Evolutionary conservation across 768 basidiomycete genomes (phyloP), one percentile per base, ranked within the genome.

Genomic region (Leccinum subgranulosum): DNA sequence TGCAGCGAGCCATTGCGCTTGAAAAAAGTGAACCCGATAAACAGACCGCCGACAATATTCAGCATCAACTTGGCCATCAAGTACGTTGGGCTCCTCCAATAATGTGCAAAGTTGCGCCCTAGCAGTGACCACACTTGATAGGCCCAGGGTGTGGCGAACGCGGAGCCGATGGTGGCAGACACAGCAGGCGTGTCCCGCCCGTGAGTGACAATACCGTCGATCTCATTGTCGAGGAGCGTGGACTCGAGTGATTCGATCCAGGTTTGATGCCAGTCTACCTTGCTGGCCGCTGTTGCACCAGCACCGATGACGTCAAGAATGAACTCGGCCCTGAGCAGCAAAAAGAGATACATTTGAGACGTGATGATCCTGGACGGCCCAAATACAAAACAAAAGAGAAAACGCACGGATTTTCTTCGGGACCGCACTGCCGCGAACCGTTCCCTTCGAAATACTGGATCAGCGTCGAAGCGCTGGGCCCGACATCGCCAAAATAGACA

Each of bases 261-360:
- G n/a, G 80, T 68, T 6, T 79, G 71, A 50, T 81, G 77, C 88
- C 89, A 92, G 57, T 90, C 78, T 25, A 70, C 71, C 14, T 62
- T 61, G 54, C 78, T 83, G 15, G 78, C 75, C 1, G 84, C 81
- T 1, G 86, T 84, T 2, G 84, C 83, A 3, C 88, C 88, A 28
- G 89, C 87, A 17, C 88, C 89, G 56, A 90, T 90, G 47, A 84
- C 86, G 27, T 86, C 84, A 19, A 90, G 78, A 77, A 85, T 84
- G 58, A 79, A 85, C 59, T 85, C 84, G 28, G 84, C 84, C 41
- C 83, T 84, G 47, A 27, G 39, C 0, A 29, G 43, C 39, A n/a
- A 5, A 39, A 17, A 36, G 6, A 15, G 17, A 7, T 29, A 25
- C 4, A 15, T 21, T 21, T 34, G 82, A 61, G 3, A 23, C 2